Conservation (phyloP, 495 filamentous ascomycete species). For the Annulohypoxylon nitens region DNA sequence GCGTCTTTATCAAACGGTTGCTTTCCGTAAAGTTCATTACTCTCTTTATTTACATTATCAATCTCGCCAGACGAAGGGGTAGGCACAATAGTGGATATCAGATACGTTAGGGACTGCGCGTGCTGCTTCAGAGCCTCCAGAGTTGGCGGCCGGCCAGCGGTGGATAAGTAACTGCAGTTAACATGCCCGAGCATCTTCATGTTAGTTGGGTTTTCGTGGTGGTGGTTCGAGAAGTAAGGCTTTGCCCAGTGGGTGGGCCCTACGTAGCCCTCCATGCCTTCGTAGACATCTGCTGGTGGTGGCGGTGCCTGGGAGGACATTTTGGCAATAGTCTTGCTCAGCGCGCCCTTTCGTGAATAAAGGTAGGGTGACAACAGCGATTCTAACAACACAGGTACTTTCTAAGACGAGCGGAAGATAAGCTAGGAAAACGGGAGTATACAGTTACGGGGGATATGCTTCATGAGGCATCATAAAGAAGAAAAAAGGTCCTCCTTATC, state of each 20-base stretch:
- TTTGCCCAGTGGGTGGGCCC: slow-evolving; percentile 47
- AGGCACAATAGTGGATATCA: slow-evolving; percentile 62
- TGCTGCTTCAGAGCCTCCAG: slow-evolving; percentile 68
- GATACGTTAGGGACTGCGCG: slow-evolving; percentile 63
- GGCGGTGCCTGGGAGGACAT: slow-evolving; percentile 25
- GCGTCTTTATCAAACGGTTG: slow-evolving; percentile 9
- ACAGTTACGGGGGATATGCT: slow-evolving; percentile 37
- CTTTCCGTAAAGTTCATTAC: background rate
- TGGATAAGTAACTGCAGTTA: slow-evolving; percentile 67
- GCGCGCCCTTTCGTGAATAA: slow-evolving; percentile 5
- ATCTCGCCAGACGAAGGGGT: slow-evolving; percentile 46
- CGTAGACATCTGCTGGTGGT: slow-evolving; percentile 41
- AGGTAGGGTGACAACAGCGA: background rate
- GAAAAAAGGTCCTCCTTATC: slow-evolving; percentile 26
- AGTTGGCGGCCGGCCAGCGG: slow-evolving; percentile 59
- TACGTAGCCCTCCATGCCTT: slow-evolving; percentile 46
- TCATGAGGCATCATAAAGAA: slow-evolving; percentile 43
- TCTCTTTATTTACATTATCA: slow-evolving; percentile 28
- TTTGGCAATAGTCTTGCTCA: slow-evolving; percentile 23
- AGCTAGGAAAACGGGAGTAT: background rate
- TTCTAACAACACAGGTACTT: slow-evolving; percentile 16
- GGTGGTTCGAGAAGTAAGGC: slow-evolving; percentile 50
- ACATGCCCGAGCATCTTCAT: slow-evolving; percentile 55
- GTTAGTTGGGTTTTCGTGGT: slow-evolving; percentile 44
- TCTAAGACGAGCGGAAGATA: slow-evolving; percentile 2